These are phyloP conservation scores for Botrytis byssoidea DNA, from an alignment of 2,329 filamentous ascomycete species.

Conservation along the genomic window DNA sequence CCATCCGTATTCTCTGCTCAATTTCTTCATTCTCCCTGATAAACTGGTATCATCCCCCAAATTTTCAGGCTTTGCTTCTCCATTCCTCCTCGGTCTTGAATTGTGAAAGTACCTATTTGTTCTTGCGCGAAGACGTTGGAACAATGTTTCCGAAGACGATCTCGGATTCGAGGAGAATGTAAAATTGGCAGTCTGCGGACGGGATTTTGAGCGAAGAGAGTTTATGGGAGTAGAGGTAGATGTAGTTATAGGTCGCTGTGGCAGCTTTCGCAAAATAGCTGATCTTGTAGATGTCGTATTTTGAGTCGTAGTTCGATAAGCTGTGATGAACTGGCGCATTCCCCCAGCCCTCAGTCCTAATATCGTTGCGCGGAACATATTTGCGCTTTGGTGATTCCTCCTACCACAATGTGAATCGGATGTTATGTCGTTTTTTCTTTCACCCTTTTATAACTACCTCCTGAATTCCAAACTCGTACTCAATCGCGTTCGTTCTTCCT, in stretches of 20 bases:
- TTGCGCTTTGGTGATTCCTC: background rate
- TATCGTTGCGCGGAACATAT: conserved; percentile 12
- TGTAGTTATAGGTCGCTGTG: conserved; percentile 3
- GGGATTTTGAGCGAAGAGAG: conserved; percentile 3
- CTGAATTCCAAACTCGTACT: background rate
- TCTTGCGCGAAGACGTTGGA: conserved; percentile 29
- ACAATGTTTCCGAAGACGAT: conserved; percentile 22
- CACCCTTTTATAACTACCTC: background rate
- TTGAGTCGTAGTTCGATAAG: background rate
- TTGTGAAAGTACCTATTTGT: conserved; percentile 31
- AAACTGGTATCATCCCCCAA: conserved; percentile 29
- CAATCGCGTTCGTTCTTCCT: background rate
- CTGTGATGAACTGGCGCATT: conserved; percentile 4
- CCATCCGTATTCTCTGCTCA: conserved; percentile 94
- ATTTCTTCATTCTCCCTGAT: conserved; percentile 60
- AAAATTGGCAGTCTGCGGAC: conserved; percentile 8
- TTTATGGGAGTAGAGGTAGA: background rate
- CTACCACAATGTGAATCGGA: background rate
- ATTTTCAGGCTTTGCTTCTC: conserved; percentile 21
- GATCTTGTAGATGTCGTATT: background rate
- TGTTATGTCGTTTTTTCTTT: background rate
- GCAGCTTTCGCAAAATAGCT: background rate
- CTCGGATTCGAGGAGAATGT: conserved; percentile 12
- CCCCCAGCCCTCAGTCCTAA: background rate
- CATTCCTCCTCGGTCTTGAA: conserved; percentile 27